phyloP scores from a whole-genome alignment of 495 filamentous ascomycete genomes.

The Trichocladium antarcticum region DNA sequence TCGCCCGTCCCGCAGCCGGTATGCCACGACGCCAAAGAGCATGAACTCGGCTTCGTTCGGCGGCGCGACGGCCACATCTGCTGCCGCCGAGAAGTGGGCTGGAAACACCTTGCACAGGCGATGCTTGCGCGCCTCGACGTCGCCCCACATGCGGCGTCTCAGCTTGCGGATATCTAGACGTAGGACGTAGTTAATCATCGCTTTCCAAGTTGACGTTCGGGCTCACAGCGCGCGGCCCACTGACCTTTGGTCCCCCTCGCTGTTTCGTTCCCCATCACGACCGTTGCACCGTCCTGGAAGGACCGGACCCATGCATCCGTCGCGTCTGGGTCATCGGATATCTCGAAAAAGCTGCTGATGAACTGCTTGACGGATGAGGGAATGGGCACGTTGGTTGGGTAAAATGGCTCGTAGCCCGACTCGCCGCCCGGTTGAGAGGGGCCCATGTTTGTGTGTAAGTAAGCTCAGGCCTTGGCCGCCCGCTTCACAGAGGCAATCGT shows the following conservation, averaged over 20 bases:
- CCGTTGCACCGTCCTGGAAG: conserved; percentile 25
- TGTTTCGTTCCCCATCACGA: conserved; percentile 25
- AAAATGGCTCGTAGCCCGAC: conserved; percentile 19
- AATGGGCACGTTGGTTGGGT: conserved; percentile 18
- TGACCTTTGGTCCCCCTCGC: conserved; percentile 26
- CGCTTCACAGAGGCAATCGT: too few species aligned
- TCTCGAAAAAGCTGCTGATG: conserved; percentile 28
- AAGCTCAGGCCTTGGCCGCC: too few species aligned
- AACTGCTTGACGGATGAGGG: conserved; percentile 23
- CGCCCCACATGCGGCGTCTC: conserved; percentile 20
- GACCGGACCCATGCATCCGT: conserved; percentile 32
- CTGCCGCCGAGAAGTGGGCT: conserved; percentile 11
- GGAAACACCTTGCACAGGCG: conserved; percentile 25
- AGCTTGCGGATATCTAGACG: conserved; percentile 16
- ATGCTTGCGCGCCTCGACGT: conserved; percentile 24
- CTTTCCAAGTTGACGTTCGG: background rate
- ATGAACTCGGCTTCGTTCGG: conserved; percentile 23
- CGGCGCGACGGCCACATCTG: background rate
- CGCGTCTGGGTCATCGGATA: conserved; percentile 26
- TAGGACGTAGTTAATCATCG: background rate
- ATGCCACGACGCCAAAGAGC: conserved; percentile 23
- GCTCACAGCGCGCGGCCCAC: background rate
- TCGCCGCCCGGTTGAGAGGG: background rate
- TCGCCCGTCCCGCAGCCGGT: conserved; percentile 11
- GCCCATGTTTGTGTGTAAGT: background rate